A percentile compares a stretch with the other conserved stretches of the same genome.
phyloP scores from a whole-genome alignment of 1,139 yeast species.

The Kluyveromyces sp. region DNA sequence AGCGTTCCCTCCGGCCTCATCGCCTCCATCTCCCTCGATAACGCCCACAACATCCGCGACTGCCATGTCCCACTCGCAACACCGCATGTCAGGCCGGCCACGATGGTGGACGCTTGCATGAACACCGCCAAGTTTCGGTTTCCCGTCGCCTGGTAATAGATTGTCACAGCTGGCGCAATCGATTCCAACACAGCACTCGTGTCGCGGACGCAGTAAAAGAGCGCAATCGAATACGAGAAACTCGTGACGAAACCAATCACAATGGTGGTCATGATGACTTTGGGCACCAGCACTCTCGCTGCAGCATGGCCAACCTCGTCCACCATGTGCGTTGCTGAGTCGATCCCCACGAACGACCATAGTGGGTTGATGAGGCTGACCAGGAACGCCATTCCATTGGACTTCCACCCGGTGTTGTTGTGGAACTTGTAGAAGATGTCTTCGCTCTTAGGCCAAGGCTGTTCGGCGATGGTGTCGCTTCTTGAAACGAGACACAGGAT shows the following conservation, averaged over 20 bases:
- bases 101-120: slow-evolving; percentile 36
- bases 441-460: slow-evolving; percentile 35
- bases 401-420: slow-evolving; percentile 51
- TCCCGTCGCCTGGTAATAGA: slow-evolving; percentile 51
- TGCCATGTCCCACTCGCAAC: slow-evolving; percentile 48
- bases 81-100: slow-evolving; percentile 41
- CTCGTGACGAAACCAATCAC: slow-evolving; percentile 47
- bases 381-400: slow-evolving; percentile 48
- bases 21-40: slow-evolving; percentile 34
- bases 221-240: slow-evolving; percentile 40
- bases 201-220: slow-evolving; percentile 51
- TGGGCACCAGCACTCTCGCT: slow-evolving; percentile 47
- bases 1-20: slow-evolving; percentile 2
- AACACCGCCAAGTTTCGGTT: slow-evolving; percentile 45
- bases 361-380: slow-evolving; percentile 54
- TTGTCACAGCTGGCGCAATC: slow-evolving; percentile 50
- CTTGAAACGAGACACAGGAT: slow-evolving; percentile 42
- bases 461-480: slow-evolving; percentile 22
- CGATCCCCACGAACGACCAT: slow-evolving; percentile 56
- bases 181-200: slow-evolving; percentile 38
- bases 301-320: slow-evolving; percentile 40
- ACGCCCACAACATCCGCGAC: slow-evolving; percentile 46
- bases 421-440: slow-evolving; percentile 45
- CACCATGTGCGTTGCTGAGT: slow-evolving; percentile 55
- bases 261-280: slow-evolving; percentile 49